Evolutionary conservation across 2,329 filamentous ascomycete genomes (phyloP).

Genomic region (Arthroderma sp.): DNA sequence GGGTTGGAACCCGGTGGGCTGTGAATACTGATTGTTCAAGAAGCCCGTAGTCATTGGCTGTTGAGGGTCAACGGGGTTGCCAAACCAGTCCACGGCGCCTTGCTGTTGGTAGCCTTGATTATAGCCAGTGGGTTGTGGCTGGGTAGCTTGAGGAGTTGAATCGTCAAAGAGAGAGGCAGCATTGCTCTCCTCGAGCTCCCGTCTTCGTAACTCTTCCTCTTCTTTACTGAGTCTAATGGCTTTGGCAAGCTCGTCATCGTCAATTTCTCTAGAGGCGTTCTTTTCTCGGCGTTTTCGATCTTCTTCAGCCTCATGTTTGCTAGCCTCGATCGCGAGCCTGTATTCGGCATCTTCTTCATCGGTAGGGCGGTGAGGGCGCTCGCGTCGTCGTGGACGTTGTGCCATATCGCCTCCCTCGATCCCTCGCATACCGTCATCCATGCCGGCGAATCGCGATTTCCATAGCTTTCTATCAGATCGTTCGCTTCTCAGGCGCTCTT

Average conservation of each 20-base stretch:
- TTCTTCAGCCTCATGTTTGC: conserved; percentile 89
- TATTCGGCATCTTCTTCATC: conserved; percentile 89
- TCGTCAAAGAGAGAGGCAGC: conserved; percentile 83
- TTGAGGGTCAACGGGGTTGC: conserved; percentile 79
- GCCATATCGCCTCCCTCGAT: conserved; percentile 32
- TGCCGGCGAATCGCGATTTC: conserved; percentile 90
- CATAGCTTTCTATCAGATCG: conserved; percentile 83
- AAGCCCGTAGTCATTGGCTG: conserved; percentile 56
- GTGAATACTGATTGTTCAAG: conserved; percentile 57
- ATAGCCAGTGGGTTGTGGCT: conserved; percentile 73
- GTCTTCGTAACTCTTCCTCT: conserved; percentile 69
- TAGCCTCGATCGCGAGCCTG: conserved; percentile 80
- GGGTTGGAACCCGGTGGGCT: conserved; percentile 59
- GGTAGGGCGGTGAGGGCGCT: conserved; percentile 40
- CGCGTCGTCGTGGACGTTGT: conserved; percentile 36
- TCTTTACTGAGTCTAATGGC: conserved; percentile 93
- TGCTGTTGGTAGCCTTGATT: conserved; percentile 98
- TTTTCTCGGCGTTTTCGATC: conserved; percentile 58
- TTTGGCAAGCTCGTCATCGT: conserved; percentile 82
- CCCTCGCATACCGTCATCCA: conserved; percentile 58
- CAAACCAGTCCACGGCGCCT: conserved; percentile 90
- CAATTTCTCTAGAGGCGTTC: conserved; percentile 42
- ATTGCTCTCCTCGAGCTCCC: conserved; percentile 77
- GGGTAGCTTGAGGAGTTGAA: conserved; percentile 45
- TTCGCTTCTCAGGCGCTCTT: conserved; percentile 81